Evolutionary conservation across 192 early-diverging fungal species (phyloP), one percentile per base, ranked within the genome.

Genomic region (Umbelopsis ramanniana): DNA sequence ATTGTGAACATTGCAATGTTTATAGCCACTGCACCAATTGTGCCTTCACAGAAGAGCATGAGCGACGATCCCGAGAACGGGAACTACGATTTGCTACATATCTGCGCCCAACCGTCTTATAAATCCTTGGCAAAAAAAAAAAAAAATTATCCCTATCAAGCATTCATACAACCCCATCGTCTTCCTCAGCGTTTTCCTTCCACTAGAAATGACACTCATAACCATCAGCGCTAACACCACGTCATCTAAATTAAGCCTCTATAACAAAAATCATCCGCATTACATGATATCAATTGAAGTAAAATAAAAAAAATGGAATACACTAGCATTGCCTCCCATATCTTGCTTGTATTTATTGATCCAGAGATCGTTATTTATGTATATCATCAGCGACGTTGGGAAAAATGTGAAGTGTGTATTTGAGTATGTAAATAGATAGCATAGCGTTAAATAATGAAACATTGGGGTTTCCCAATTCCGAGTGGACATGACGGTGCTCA

Each of bases 21-120:
- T 71, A 71, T 15, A 71, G 69, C 21, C 69, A 71, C 52, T 71
- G 69, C 37, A 54, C 53, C 35, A 54, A 71, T 15, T 71, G 69
- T 45, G 69, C 69, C 2, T 71, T 54, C 35, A 71, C 69, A 46
- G 52, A 71, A 55, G 69, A 71, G 14, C 21, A 71, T 15, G 69
- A 71, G 19, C 69, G 69, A 54, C n/a, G 69, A 43, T 50, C 38
- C 15, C 52, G 40, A 52, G 69, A 71, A 43, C 69, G 69, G 43
- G 40, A 71, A 35, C 52, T 37, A 71, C 69, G 69, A 45, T 63
- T 63, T 15, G 57, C 57, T 19, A 63, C 33, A 4, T 35, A 29
- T 10, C 33, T 29, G 17, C 57, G 57, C 10, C 57, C 11, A 17
- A n/a, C 57, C 11, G 19, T 63, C 7, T 29, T 14, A 19, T 63